Base-by-base conservation (phyloP, 2,329 filamentous ascomycete species). In the Ophiognomonia clavigignenti-juglandacearum region DNA sequence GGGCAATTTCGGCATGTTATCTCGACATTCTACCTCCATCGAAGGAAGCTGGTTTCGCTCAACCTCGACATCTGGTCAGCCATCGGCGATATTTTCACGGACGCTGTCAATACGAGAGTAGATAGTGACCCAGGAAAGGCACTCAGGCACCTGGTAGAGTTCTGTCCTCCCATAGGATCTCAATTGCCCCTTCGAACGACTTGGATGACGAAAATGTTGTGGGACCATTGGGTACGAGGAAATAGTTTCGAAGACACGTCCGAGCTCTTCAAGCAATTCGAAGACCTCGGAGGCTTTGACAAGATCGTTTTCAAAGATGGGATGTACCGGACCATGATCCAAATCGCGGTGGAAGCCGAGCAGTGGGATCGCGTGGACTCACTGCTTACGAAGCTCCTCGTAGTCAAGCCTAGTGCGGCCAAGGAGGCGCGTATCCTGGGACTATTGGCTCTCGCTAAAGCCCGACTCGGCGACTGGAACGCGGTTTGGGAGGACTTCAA, bases 391-490 rank as follows among this genome's bases (percentile, higher is more conserved):
- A 52, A 57, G n/a, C 54, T 64, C 6, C 46, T 62, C 2, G 38
- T 47, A 2, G 43, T 56, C 7, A 51, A 62, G 19, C 60, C 64
- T 2, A 29, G 51, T 0, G 56, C 64, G 34, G 50, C 50, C 5
- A 50, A 48, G 2, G 61, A 71, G 39, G 54, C 68, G 14, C 54
- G 60, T n/a, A 47, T 72, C 9, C 59, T 61, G 8, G 66, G 64
- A 3, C 58, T 64, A 10, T 57, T 72, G 32, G 65, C 67, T 2
- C 53, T 64, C 20, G 53, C 57, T 19, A 59, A 64, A 47, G 71
- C 71, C 14, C 62, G 61, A 42, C 45, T 50, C 10, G 70, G 66
- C 27, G 63, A 73, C 44, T 75, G 71, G 71, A 58, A 58, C 4
- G 63, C 55, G 1, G 70, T 72, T 3, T 56, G 63, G 29, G 47